Evolutionary conservation across 495 filamentous ascomycete genomes (phyloP).

Genomic region (Chaetomium cochliodes): DNA sequence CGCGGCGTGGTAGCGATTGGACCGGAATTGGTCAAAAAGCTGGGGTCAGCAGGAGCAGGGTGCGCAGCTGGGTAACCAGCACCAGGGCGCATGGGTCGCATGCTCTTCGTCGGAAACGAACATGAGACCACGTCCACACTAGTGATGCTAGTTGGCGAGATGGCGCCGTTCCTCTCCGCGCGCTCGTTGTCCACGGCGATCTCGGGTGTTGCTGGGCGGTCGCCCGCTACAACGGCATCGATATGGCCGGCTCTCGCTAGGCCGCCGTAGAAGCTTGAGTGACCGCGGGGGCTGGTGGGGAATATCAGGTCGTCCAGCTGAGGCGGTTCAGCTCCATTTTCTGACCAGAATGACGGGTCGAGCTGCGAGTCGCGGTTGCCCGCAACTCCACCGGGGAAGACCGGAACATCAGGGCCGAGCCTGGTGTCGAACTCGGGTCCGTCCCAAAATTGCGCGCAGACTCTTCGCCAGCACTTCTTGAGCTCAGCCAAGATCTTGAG

Average conservation of each 20-base stretch:
- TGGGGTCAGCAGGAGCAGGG: slow-evolving; percentile 63
- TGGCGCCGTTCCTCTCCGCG: slow-evolving; percentile 35
- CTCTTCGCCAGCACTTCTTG: slow-evolving; percentile 95
- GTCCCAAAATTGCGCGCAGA: slow-evolving; percentile 88
- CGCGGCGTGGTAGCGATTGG: slow-evolving; percentile 53
- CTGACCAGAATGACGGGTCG: slow-evolving; percentile 50
- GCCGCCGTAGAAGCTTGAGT: slow-evolving; percentile 49
- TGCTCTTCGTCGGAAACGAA: slow-evolving; percentile 69
- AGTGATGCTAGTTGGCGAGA: slow-evolving; percentile 52
- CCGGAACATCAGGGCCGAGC: slow-evolving; percentile 62
- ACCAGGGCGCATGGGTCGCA: slow-evolving; percentile 47
- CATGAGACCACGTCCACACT: slow-evolving; percentile 72
- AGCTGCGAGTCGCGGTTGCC: slow-evolving; percentile 55
- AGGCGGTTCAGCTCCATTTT: slow-evolving; percentile 39
- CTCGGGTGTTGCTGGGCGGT: slow-evolving; percentile 46
- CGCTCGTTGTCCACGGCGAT: slow-evolving; percentile 25
- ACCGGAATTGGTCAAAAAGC: slow-evolving; percentile 42
- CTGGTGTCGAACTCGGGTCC: slow-evolving; percentile 57
- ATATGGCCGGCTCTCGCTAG: slow-evolving; percentile 51
- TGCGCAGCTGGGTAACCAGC: slow-evolving; percentile 56
- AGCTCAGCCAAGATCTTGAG: slow-evolving; percentile 89
- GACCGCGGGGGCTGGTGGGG: slow-evolving; percentile 26
- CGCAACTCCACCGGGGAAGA: slow-evolving; percentile 69
- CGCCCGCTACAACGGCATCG: slow-evolving; percentile 42
- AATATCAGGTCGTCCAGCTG: slow-evolving; percentile 43